phyloP scores from a whole-genome alignment of 208 protist genomes.

The Wallacemonas sp. region DNA sequence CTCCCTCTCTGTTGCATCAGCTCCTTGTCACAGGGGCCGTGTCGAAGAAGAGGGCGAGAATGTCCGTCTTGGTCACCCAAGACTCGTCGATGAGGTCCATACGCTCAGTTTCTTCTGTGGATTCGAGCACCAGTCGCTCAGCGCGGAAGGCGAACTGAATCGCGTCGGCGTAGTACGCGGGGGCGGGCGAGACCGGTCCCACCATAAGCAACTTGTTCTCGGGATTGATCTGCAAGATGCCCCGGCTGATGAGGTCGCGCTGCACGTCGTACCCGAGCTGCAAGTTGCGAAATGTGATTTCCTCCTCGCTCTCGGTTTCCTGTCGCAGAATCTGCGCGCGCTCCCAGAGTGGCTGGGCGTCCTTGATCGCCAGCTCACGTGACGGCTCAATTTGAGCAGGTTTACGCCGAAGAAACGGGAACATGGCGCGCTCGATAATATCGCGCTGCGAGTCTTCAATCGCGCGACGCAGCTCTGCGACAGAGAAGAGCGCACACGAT shows the following conservation, averaged over 20 bases:
- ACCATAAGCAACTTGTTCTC: conserved; percentile 17
- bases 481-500: conserved; percentile 29
- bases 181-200: conserved; percentile 15
- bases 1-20: conserved; percentile 4
- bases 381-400: conserved; percentile 10
- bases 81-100: conserved; percentile 61
- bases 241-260: conserved; percentile 41
- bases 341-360: conserved; percentile 63
- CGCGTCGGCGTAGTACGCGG: conserved; percentile 30
- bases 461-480: conserved; percentile 29
- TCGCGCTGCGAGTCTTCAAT: conserved; percentile 42
- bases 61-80: conserved; percentile 11
- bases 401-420: conserved; percentile 19
- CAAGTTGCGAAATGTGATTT: conserved; percentile 52
- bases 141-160: conserved; percentile 52
- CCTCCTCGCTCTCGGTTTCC: conserved; percentile 74
- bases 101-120: conserved; percentile 58
- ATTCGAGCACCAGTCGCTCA: conserved; percentile 42
- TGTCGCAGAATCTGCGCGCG: conserved; percentile 53
- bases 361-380: conserved; percentile 20
- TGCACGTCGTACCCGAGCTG: conserved; percentile 44
- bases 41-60: conserved; percentile 9
- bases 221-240: conserved; percentile 30
- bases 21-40: not conserved
- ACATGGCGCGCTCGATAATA: conserved; percentile 34